Base-by-base conservation (phyloP, 2,329 filamentous ascomycete species). In the Thelonectria blattea region DNA sequence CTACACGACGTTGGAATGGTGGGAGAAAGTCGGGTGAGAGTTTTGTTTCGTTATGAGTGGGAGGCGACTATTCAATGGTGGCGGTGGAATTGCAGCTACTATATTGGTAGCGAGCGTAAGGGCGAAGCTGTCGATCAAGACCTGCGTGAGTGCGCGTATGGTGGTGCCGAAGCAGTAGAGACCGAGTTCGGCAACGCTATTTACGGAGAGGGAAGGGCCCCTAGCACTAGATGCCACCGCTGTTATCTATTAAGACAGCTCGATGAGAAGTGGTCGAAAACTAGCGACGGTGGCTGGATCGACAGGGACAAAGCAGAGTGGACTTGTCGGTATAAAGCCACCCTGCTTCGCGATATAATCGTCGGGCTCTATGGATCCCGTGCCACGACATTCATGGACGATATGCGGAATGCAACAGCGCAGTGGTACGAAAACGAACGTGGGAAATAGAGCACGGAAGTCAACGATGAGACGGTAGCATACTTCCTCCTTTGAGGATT, bases 21-120 rank as follows among this genome's bases (percentile, higher is more conserved):
- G 41, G 41, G 41, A 17, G 17, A 18, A 6, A 43, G 41, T 43
- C 17, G 17, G 17, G 41, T 48, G 24, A 3, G 22, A 30, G 45
- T 48, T 48, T 30, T 48, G 45, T 15, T 48, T 48, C 22, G 22
- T 48, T 30, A 48, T 48, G 45, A 48, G 27, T 48, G 45, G 46
- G 46, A 4, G 14, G 27, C 15, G n/a, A 49, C 46, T 34, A 34
- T 49, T 11, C 20, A 49, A 12, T 49, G 46, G 15, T 49, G 15
- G 46, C 30, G 15, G 24, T 20, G 22, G 46, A 49, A 49, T 17
- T 49, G 24, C 46, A 49, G 46, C 46, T 49, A 49, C 7, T 49
- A 27, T 8, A 49, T 34, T 34, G 15, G 46, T 18, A 49, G 45
- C 20, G 45, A 27, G 27, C 24, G 27, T 22, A 32, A 32, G 27